Evolutionary conservation across 116 monocot genomes (phyloP), one percentile per base, ranked within the genome.

Genomic region (Iris pallida): DNA sequence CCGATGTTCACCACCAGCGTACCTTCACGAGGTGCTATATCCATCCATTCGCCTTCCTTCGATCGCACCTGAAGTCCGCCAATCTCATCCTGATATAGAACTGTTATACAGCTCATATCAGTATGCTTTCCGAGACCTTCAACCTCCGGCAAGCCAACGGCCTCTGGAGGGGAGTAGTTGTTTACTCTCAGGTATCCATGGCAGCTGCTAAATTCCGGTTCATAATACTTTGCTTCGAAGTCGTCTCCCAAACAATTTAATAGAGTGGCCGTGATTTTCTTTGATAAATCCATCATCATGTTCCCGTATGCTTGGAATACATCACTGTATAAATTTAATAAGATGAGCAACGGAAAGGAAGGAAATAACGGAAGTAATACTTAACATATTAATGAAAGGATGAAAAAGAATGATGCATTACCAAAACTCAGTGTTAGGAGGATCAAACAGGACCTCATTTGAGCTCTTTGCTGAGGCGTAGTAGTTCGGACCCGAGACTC

Each of bases 401-500:
- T n/a, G 47, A 7, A 5, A 42, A 6, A 15, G 2, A 12, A 10
- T n/a, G 47, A 7, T 4, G 13, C 2, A 46, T 11, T 62, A 81
- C 81, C 75, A 71, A 19, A 81, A 75, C 6, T 81, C 71, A 11
- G 61, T 7, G 18, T 67, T 8, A 13, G 76, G 73, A 9, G 20
- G 55, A 0, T 68, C 61, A 19, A 82, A 71, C 13, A 82, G 70
- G 47, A 59, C 66, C 45, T 71, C 82, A 14, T 30, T 20, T 0
- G 75, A 78, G 56, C 59, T 47, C 60, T 63, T 78, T 17, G 82
- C 78, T 1, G 82, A 82, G 0, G 74, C 13, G 45, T 64, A 66
- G 56, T 73, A 82, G 71, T 78, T 41, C 4, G 82, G 78, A 48
- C 82, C 82, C 16, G 73, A 79, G 46, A 78, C 78, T 16, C 59